A percentile compares a stretch with the other conserved stretches of the same genome.
These are phyloP conservation scores for Penicillium macrosclerotiorum DNA, from an alignment of 495 filamentous ascomycete species.

Conservation along the genomic window DNA sequence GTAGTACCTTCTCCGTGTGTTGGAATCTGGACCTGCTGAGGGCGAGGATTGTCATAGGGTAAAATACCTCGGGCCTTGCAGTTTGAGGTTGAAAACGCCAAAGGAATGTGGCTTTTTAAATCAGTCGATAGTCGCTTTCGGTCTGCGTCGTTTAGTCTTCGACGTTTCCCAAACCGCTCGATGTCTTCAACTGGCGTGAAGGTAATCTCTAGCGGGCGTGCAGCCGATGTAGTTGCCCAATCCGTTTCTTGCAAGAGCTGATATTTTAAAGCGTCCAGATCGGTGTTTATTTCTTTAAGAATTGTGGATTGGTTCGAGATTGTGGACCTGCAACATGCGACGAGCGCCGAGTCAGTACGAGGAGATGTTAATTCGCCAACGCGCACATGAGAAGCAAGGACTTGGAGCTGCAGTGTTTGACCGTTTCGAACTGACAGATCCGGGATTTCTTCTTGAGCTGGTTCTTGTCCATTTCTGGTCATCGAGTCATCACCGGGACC, in stretches of 20 bases:
- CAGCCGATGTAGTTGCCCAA: slow-evolving; percentile 34
- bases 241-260: slow-evolving; percentile 33
- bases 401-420: too few relatives aligned
- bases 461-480: slow-evolving; percentile 3
- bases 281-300: slow-evolving; percentile 1
- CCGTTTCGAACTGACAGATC: too few relatives aligned
- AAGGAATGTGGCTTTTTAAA: background rate
- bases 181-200: slow-evolving; percentile 30
- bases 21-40: too few relatives aligned
- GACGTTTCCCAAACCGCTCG: slow-evolving; percentile 37
- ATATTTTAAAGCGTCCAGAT: slow-evolving; percentile 27
- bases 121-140: slow-evolving; percentile 23
- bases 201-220: slow-evolving; percentile 33
- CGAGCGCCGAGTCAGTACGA: too few relatives aligned
- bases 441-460: too few relatives aligned
- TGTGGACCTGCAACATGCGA: too few relatives aligned
- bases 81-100: background rate
- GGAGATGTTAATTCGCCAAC: too few relatives aligned
- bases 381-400: too few relatives aligned
- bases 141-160: slow-evolving; percentile 35
- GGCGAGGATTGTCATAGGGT: too few relatives aligned
- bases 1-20: too few relatives aligned
- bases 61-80: background rate
- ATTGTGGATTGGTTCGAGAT: too few relatives aligned
- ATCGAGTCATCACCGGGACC: background rate